Evolutionary conservation across 805 yeast species (phyloP), one percentile per base, ranked within the genome.

Genomic region (Zygosaccharomyces rouxii): DNA sequence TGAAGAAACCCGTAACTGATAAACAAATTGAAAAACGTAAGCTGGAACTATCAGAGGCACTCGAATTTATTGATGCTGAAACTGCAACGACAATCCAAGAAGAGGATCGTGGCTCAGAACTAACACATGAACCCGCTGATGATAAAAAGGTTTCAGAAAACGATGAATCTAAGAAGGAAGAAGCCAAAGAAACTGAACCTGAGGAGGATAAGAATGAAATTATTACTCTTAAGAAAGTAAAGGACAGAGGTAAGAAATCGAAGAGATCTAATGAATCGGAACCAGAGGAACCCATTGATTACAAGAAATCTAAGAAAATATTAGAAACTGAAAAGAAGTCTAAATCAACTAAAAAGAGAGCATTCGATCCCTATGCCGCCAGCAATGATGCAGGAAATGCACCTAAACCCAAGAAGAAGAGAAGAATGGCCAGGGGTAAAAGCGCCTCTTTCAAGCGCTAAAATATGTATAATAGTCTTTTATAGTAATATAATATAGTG

Each of bases 301-400:
- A 78, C 52, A 55, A 64, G 0, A 70, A 62, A 29, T 72, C 75
- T 13, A 71, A 72, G 26, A 76, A 71, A 48, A 66, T 78, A 11
- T 60, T 79, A 50, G 60, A 60, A 9, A 38, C 55, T 16, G 43
- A 45, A 21, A 47, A 41, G 41, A 46, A 50, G 13, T 37, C 45
- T 42, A 39, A 48, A 11, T 53, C 55, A 52, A 52, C 55, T 14
- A 59, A 55, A 4, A 66, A 64, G 42, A 75, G 74, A 60, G 66
- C 75, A 7, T 84, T 79, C 53, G 84, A 84, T 65, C 89, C 89
- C 3, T 84, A 81, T 54, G 63, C 74, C 16, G 71, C 70, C 39
- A 70, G 67, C 5, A 66, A 72, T 23, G 54, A 44, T 21, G 25
- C 50, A 10, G 46, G 35, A 13, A 73, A 72, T 14, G 85, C 81